Conservation (phyloP, 23 red algal species). For the Gracilaria vermiculophylla region DNA sequence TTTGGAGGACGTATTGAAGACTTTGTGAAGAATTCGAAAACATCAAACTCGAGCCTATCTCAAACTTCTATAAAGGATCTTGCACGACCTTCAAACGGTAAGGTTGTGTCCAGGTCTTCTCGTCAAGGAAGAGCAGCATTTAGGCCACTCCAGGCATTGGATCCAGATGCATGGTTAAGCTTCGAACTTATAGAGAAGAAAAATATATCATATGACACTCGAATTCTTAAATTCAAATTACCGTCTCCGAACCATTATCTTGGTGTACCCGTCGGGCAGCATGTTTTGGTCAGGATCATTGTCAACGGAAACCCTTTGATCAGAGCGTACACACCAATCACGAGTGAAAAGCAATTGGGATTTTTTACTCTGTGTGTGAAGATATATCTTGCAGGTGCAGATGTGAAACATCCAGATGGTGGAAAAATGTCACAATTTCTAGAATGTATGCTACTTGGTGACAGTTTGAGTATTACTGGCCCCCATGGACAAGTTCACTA, state of each 20-base stretch:
- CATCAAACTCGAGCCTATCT: too few relatives aligned
- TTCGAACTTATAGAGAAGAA: conserved; percentile 64
- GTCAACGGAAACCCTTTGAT: conserved; percentile 77
- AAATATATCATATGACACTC: conserved; percentile 54
- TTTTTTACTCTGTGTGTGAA: conserved; percentile 85
- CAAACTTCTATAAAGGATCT: too few relatives aligned
- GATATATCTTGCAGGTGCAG: conserved; percentile 60
- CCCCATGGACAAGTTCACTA: conserved; percentile 87
- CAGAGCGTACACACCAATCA: conserved; percentile 88
- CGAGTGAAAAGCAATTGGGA: conserved; percentile 48
- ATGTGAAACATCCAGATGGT: conserved; percentile 63
- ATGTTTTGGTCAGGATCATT: conserved; percentile 62
- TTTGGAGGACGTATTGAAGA: too few relatives aligned
- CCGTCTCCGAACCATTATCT: conserved; percentile 52
- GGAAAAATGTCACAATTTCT: conserved; percentile 88
- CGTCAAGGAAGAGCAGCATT: background rate
- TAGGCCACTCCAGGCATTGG: conserved; percentile 7
- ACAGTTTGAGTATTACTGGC: conserved; percentile 81
- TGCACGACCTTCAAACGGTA: too few relatives aligned
- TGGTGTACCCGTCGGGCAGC: conserved; percentile 78
- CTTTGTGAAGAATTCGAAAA: too few relatives aligned
- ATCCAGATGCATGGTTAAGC: conserved; percentile 57
- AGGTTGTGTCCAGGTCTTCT: background rate
- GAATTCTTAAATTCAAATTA: conserved; percentile 75
- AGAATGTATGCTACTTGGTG: conserved; percentile 71